Conservation (phyloP, 208 protist genomes). For the Tritrichomonas foetus region DNA sequence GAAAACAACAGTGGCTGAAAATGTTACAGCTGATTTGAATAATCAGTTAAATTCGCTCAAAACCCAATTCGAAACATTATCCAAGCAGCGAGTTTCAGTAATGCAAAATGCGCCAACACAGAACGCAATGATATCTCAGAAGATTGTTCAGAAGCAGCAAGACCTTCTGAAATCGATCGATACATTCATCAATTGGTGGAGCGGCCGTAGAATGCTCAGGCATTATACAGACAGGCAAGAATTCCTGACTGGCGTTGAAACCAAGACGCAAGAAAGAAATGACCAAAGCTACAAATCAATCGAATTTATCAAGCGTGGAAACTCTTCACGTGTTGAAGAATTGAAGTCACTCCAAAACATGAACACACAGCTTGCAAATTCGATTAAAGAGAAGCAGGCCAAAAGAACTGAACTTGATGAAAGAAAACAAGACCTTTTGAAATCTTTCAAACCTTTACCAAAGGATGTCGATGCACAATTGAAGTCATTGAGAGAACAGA, state of each 20-base stretch:
- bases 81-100: not conserved
- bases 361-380: not conserved
- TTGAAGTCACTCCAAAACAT: not conserved
- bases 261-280: not conserved
- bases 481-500: not conserved
- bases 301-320: not conserved
- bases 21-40: too few species aligned
- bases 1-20: not conserved
- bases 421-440: not conserved
- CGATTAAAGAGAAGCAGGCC: not conserved
- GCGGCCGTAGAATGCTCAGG: not conserved
- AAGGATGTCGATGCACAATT: not conserved
- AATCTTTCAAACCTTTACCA: not conserved
- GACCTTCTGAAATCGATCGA: not conserved
- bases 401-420: not conserved
- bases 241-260: not conserved
- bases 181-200: not conserved
- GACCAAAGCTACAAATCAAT: not conserved
- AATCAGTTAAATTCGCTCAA: too few species aligned
- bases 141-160: not conserved
- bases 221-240: not conserved
- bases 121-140: not conserved
- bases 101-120: not conserved
- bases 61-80: not conserved
- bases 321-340: not conserved